Conservation (phyloP, 345 rosid species). For the Melaleuca alternifolia region DNA sequence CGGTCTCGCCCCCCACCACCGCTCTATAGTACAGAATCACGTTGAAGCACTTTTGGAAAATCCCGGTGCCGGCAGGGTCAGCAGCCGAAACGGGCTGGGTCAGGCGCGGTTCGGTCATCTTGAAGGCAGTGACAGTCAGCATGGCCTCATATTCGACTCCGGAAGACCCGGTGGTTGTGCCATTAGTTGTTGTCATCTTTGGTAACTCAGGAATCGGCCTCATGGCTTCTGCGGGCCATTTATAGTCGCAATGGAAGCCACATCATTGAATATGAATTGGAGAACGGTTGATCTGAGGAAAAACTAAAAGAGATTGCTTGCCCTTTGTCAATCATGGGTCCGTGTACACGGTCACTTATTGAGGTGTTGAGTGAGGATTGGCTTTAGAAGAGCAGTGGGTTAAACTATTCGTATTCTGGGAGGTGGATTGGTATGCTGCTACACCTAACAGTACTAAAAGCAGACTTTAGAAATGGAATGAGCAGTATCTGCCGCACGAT, state of each 20-base stretch:
- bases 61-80: slow-evolving; percentile 19
- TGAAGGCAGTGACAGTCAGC: slow-evolving; percentile 39
- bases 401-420: background rate
- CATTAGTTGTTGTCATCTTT: slow-evolving; percentile 3
- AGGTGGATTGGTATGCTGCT: slow-evolving; percentile 5
- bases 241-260: background rate
- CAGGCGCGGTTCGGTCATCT: slow-evolving; percentile 40
- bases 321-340: background rate
- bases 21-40: slow-evolving; percentile 35
- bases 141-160: slow-evolving; percentile 33
- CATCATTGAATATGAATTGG: background rate
- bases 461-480: background rate
- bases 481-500: background rate
- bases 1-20: slow-evolving; percentile 28
- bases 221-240: background rate
- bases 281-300: background rate
- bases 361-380: background rate
- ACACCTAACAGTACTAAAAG: background rate
- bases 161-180: background rate
- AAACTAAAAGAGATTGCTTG: background rate
- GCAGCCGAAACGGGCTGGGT: slow-evolving; percentile 18
- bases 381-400: background rate
- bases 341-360: background rate
- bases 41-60: slow-evolving; percentile 39
- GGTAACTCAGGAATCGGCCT: background rate